Percentiles rank a stretch among this genome's conserved stretches.
phyloP scores from a whole-genome alignment of 176 grass and related monocot species.

The Aegilops tauschii region DNA sequence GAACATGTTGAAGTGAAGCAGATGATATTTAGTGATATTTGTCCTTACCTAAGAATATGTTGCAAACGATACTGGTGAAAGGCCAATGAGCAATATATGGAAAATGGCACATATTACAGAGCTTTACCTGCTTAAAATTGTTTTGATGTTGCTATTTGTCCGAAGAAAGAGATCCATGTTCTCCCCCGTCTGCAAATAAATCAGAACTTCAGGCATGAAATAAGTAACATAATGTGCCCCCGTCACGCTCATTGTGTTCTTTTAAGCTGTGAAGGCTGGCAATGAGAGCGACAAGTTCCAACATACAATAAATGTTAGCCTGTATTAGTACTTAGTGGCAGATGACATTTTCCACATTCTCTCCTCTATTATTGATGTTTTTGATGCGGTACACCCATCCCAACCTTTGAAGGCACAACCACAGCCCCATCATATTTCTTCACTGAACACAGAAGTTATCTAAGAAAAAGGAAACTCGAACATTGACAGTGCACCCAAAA shows the following conservation, averaged over 20 bases:
- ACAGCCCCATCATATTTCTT: neutral
- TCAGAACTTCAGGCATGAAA: slow-evolving; percentile 28
- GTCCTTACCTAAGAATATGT: neutral
- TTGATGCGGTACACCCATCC: neutral
- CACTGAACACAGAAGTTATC: neutral
- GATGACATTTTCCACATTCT: neutral
- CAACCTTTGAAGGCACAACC: neutral
- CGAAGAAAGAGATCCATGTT: slow-evolving; percentile 60
- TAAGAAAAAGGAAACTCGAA: neutral
- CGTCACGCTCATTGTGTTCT: neutral
- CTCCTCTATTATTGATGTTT: neutral
- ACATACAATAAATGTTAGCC: neutral
- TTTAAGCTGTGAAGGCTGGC: neutral
- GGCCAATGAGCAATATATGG: neutral
- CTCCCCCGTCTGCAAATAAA: slow-evolving; percentile 55
- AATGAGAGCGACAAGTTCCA: slow-evolving; percentile 30
- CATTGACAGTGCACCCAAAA: neutral
- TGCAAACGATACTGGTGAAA: neutral
- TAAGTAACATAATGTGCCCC: neutral
- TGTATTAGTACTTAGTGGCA: neutral
- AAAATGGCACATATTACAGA: neutral
- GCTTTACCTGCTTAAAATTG: slow-evolving; percentile 78
- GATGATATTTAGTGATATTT: neutral
- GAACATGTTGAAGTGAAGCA: neutral
- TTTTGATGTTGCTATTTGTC: slow-evolving; percentile 66